These are phyloP conservation scores for Cercospora janseana DNA, from an alignment of 2,329 filamentous ascomycete species.

Conservation along the genomic window DNA sequence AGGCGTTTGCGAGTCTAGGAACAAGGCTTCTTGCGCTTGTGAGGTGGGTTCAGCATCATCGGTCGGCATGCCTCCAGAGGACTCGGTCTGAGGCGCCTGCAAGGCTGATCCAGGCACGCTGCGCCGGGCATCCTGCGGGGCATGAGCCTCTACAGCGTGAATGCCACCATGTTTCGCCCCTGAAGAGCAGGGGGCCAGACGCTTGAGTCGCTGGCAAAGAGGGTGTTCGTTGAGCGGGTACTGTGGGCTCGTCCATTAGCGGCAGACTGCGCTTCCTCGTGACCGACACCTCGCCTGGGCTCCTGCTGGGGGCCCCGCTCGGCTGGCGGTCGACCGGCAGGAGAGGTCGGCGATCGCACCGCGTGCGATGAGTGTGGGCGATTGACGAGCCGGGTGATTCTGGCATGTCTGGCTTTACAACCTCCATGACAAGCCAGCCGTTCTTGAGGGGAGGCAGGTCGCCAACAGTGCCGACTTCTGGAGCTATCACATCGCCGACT, in stretches of 20 bases:
- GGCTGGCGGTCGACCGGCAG: conserved; percentile 24
- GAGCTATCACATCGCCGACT: not conserved
- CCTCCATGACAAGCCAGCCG: not conserved
- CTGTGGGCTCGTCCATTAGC: not conserved
- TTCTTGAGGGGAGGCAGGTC: conserved; percentile 4
- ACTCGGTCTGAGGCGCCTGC: no score
- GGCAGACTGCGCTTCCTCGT: conserved; percentile 4
- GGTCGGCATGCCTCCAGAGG: not conserved
- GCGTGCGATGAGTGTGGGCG: conserved; percentile 8
- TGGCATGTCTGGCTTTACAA: not conserved
- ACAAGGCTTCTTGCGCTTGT: conserved; percentile 21
- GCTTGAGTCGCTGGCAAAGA: no score
- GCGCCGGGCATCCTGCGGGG: no score
- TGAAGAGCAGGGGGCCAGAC: no score
- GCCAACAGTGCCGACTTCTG: not conserved
- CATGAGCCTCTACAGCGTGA: no score
- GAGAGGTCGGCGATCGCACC: conserved; percentile 21
- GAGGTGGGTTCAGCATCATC: conserved; percentile 14
- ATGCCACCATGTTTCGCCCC: no score
- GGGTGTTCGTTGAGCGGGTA: no score
- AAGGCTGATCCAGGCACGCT: no score
- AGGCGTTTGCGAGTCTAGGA: conserved; percentile 11
- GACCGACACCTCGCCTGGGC: not conserved
- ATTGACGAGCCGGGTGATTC: not conserved
- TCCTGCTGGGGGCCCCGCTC: not conserved